Percentiles rank a stretch among this genome's conserved stretches.
Evolutionary conservation across 352 stramenopile genomes (phyloP).

Genomic region (Globisporangium mamillatum): DNA sequence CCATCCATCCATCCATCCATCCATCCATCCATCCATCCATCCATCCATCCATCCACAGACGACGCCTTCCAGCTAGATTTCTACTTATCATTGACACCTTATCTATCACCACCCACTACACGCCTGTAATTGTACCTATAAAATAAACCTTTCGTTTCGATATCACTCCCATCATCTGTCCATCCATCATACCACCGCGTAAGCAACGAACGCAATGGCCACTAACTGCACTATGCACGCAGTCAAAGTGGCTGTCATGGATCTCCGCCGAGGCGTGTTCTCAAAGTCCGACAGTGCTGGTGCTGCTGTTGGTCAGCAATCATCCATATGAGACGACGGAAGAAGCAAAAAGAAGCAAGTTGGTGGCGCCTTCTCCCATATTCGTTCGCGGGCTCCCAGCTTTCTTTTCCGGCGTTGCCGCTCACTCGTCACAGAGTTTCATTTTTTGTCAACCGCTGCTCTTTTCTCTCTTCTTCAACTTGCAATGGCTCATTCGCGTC

Average conservation of each 20-base stretch:
- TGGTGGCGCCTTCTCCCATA: neutral
- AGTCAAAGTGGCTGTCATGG: no score
- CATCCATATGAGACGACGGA: neutral
- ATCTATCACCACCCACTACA: conserved; percentile 3
- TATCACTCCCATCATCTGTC: no score
- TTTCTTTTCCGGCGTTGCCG: neutral
- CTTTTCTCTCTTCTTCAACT: conserved; percentile 3
- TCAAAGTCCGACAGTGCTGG: no score
- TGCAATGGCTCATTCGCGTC: conserved; percentile 1
- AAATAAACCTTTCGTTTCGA: neutral
- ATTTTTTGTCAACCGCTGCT: neutral
- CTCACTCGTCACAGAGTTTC: conserved; percentile 3
- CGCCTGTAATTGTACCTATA: conserved; percentile 12
- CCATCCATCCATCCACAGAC: neutral
- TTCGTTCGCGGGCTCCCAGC: neutral
- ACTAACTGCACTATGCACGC: no score
- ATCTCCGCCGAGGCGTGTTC: no score
- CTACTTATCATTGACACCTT: conserved; percentile 6
- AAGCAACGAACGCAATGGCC: no score
- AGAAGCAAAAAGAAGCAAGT: neutral
- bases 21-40: no score
- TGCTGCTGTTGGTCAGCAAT: neutral
- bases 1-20: no score
- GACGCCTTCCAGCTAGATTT: conserved; percentile 5
- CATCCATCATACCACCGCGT: no score